These are phyloP conservation scores for Aspergillus piperis DNA, from an alignment of 2,329 filamentous ascomycete species.

Conservation along the genomic window DNA sequence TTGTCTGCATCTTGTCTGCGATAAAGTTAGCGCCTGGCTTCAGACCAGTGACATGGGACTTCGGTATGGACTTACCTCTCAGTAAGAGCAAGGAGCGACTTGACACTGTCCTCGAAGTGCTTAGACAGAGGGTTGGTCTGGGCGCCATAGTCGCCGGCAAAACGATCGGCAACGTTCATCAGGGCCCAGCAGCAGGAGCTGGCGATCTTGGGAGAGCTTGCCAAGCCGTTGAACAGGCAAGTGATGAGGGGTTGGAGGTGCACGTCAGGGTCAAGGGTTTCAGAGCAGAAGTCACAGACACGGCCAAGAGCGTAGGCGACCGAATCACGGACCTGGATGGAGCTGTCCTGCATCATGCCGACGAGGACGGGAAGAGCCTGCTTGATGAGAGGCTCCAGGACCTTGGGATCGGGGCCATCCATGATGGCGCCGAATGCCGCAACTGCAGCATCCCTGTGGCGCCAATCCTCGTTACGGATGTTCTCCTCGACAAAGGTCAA, in stretches of 20 bases:
- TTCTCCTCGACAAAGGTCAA: conserved; percentile 90
- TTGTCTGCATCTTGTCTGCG: conserved; percentile 72
- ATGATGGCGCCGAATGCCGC: conserved; percentile 98
- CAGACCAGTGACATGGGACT: not conserved
- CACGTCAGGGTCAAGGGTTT: conserved; percentile 80
- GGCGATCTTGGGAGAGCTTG: conserved; percentile 93
- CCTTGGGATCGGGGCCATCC: conserved; percentile 93
- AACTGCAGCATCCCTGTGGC: conserved; percentile 89
- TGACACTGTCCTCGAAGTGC: conserved; percentile 91
- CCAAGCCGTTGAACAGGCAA: conserved; percentile 84
- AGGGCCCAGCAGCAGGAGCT: conserved; percentile 98
- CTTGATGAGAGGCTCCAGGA: conserved; percentile 91
- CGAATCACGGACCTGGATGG: conserved; percentile 90
- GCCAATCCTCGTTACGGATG: conserved; percentile 90
- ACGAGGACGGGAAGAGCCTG: conserved; percentile 91
- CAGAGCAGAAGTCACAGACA: conserved; percentile 90
- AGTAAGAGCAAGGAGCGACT: conserved; percentile 81
- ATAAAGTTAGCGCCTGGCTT: conserved; percentile 15
- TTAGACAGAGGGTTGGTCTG: conserved; percentile 79
- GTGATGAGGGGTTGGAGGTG: conserved; percentile 84
- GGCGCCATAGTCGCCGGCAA: conserved; percentile 81
- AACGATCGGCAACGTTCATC: conserved; percentile 97
- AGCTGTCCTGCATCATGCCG: conserved; percentile 85
- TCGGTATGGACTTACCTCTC: conserved; percentile 56
- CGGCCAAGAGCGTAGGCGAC: conserved; percentile 94